A percentile compares a stretch with the other conserved stretches of the same genome.
Evolutionary conservation across 179 eudicot genomes (phyloP).

Genomic region (Pouteria campechiana): DNA sequence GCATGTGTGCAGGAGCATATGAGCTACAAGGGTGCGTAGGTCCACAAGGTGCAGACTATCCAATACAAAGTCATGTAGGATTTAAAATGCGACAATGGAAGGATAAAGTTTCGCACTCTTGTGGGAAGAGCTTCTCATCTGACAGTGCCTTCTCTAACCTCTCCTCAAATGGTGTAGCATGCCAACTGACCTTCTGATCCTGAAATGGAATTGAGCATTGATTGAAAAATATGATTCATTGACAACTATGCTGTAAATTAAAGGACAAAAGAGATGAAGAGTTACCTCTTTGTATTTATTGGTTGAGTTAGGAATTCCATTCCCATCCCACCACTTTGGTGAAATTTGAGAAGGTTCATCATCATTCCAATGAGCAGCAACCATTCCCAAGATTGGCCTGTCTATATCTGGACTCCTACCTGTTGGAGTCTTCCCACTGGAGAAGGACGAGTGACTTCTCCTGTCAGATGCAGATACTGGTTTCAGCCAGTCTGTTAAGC

Average conservation of each 20-base stretch:
- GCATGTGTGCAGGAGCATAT: too few relatives aligned
- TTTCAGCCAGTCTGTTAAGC: constrained; percentile 64
- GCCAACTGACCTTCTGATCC: constrained; percentile 96
- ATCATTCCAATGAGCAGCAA: constrained; percentile 77
- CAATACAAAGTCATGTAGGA: background rate
- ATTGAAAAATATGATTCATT: background rate
- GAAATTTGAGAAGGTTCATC: constrained; percentile 33
- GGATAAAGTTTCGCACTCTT: constrained; percentile 27
- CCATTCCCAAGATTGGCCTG: constrained; percentile 74
- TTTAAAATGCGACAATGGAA: background rate
- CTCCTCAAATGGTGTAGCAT: constrained; percentile 96
- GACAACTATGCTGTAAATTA: background rate
- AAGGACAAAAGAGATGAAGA: background rate
- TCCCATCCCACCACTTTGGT: constrained; percentile 77
- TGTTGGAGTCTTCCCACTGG: constrained; percentile 18
- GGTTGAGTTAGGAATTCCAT: constrained; percentile 94
- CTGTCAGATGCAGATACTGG: constrained; percentile 18
- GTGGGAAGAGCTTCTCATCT: constrained; percentile 37
- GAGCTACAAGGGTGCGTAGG: too few relatives aligned
- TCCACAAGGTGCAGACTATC: background rate
- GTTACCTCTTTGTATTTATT: constrained; percentile 88
- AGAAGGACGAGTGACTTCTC: constrained; percentile 7
- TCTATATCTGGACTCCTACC: constrained; percentile 43
- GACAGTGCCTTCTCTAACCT: constrained; percentile 91
- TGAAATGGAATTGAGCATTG: constrained; percentile 26